phyloP scores from a whole-genome alignment of 2,329 filamentous ascomycete genomes.

The Colletotrichum karsti region DNA sequence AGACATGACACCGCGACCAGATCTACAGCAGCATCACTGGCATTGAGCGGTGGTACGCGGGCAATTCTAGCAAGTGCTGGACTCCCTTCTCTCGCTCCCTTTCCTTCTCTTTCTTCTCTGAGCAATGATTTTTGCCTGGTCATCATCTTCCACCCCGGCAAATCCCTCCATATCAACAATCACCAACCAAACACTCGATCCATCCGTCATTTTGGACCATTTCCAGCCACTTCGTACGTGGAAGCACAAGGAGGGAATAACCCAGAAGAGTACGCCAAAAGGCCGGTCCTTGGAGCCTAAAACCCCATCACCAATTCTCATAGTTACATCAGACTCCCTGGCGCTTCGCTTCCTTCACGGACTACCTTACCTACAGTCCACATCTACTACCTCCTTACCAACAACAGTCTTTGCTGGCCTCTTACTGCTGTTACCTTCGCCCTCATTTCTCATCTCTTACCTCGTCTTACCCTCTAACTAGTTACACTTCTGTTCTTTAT shows the following conservation, averaged over 20 bases:
- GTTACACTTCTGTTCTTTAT: not conserved
- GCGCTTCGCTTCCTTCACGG: not conserved
- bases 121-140: not conserved
- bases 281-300: not conserved
- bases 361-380: not conserved
- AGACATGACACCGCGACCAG: not conserved
- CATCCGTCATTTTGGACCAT: not conserved
- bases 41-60: not conserved
- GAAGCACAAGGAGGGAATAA: constrained; percentile 2
- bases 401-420: not conserved
- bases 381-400: not conserved
- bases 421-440: not conserved
- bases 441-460: not conserved
- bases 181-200: not conserved
- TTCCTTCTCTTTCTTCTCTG: not conserved
- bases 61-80: not conserved
- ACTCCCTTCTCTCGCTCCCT: too few species aligned
- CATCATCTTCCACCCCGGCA: not conserved
- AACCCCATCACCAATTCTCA: not conserved
- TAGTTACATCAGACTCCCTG: constrained; percentile 14
- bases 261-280: not conserved
- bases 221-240: not conserved
- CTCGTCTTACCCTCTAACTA: not conserved
- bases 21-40: not conserved
- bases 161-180: not conserved